Conservation (phyloP, 1,139 yeast genomes). For the Pichia inconspicua region DNA sequence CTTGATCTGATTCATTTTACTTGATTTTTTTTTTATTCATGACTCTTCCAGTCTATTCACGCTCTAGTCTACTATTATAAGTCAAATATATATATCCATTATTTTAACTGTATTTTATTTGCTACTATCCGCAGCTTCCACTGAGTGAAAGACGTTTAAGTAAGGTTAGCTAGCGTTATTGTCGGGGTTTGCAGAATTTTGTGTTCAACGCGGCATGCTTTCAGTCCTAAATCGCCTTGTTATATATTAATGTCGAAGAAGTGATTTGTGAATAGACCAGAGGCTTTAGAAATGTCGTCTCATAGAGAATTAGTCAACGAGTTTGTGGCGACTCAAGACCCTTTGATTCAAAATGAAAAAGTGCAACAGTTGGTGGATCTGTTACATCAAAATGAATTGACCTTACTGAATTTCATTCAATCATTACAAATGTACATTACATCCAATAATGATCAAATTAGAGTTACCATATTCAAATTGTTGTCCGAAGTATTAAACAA, state of each 20-base stretch:
- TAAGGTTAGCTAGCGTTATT: neutral
- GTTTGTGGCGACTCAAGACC: slow-evolving; percentile 9
- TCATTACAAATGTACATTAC: slow-evolving; percentile 39
- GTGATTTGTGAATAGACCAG: neutral
- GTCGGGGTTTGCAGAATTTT: neutral
- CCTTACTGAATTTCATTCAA: slow-evolving; percentile 12
- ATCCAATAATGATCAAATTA: slow-evolving; percentile 50
- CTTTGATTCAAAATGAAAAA: neutral
- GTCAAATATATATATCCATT: neutral
- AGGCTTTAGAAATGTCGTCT: slow-evolving; percentile 4
- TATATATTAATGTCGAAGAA: too few relatives aligned
- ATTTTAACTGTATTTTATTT: neutral
- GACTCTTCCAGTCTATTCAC: neutral
- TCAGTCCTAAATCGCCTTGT: too few relatives aligned
- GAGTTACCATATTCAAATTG: slow-evolving; percentile 52
- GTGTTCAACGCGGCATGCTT: neutral
- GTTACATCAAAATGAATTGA: slow-evolving; percentile 6
- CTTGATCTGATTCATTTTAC: neutral
- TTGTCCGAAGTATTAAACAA: slow-evolving; percentile 43
- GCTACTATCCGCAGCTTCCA: neutral
- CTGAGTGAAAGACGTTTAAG: too few relatives aligned
- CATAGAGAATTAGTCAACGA: slow-evolving; percentile 10
- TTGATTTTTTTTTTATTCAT: neutral
- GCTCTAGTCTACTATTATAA: neutral
- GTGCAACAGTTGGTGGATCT: slow-evolving; percentile 5